Conservation (phyloP, 1,284 basidiomycete genomes). For the Sparassis latifolia region DNA sequence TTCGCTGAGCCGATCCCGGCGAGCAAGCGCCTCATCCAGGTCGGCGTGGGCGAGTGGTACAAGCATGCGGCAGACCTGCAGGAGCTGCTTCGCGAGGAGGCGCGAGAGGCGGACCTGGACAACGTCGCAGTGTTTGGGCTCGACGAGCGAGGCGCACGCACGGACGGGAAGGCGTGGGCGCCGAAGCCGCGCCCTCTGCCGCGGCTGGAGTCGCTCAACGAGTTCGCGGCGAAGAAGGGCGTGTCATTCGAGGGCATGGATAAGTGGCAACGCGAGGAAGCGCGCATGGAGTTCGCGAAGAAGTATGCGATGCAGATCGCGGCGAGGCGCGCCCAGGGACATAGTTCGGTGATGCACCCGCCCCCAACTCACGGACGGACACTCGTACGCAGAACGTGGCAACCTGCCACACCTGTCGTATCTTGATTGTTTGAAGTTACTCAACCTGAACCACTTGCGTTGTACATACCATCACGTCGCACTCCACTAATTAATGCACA, state of each 20-base stretch:
- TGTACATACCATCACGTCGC: too few relatives aligned
- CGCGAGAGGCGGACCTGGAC: slow-evolving; percentile 17
- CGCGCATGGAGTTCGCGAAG: too few relatives aligned
- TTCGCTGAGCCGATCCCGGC: slow-evolving; percentile 26
- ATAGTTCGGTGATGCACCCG: neutral
- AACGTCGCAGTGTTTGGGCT: slow-evolving; percentile 23
- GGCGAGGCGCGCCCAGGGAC: neutral
- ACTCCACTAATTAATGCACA: too few relatives aligned
- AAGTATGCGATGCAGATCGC: neutral
- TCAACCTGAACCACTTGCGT: too few relatives aligned
- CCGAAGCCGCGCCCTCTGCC: neutral
- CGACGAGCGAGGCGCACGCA: slow-evolving; percentile 22
- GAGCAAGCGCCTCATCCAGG: slow-evolving; percentile 27
- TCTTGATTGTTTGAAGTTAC: too few relatives aligned
- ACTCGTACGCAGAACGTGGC: too few relatives aligned
- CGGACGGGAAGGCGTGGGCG: slow-evolving; percentile 16
- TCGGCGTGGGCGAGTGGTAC: slow-evolving; percentile 31
- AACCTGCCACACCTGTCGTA: too few relatives aligned
- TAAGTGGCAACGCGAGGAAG: too few relatives aligned
- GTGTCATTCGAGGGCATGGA: too few relatives aligned
- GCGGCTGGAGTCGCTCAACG: neutral
- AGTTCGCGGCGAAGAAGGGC: neutral
- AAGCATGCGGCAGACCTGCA: slow-evolving; percentile 27
- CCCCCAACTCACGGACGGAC: too few relatives aligned
- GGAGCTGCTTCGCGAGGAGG: slow-evolving; percentile 28